Evolutionary conservation across 768 basidiomycete species (phyloP), one percentile per base, ranked within the genome.

Genomic region (Pholiota molesta): DNA sequence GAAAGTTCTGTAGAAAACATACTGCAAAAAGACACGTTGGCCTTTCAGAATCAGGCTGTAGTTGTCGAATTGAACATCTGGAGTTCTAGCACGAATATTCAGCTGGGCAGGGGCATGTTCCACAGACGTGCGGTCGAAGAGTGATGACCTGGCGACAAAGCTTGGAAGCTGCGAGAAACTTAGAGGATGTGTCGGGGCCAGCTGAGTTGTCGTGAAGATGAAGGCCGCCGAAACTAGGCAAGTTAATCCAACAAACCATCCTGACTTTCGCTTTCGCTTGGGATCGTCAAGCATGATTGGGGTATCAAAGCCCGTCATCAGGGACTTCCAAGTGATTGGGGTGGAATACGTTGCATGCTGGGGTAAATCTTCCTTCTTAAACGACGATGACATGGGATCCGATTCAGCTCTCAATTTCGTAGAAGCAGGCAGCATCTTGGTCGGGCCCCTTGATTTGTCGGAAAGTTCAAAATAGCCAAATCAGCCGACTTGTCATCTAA

Each of bases 21-120:
- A 90, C 90, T 91, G 82, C 3, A 93, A 72, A 65, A 93, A 91
- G 19, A 91, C 71, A 16, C 92, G 79, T 66, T 91, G 91, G 3
- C 86, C 87, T 45, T 85, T 82, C 42, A 93, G 66, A 58, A 88
- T 80, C 10, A 94, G 76, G 69, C 88, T 91, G 71, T 89, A 90
- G 65, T 86, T 87, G 71, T 93, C 91, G 64, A 82, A 85, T 45
- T 70, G 70, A 8, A 83, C 80, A 58, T 81, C 73, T 57, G 77
- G 74, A 6, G 77, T 79, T 19, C 74, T 59, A 21, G 64, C 62
- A 29, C 69, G 57, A 23, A 55, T 57, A 19, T 62, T 52, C n/a
- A 61, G 31, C 29, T 57, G 60, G 10, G 37, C 29, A 16, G 47
- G 39, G 31, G 49, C 42, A 16, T 52, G 47, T 7, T 66, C 59